phyloP scores from a whole-genome alignment of 805 yeast species.

The Candida adriatica region DNA sequence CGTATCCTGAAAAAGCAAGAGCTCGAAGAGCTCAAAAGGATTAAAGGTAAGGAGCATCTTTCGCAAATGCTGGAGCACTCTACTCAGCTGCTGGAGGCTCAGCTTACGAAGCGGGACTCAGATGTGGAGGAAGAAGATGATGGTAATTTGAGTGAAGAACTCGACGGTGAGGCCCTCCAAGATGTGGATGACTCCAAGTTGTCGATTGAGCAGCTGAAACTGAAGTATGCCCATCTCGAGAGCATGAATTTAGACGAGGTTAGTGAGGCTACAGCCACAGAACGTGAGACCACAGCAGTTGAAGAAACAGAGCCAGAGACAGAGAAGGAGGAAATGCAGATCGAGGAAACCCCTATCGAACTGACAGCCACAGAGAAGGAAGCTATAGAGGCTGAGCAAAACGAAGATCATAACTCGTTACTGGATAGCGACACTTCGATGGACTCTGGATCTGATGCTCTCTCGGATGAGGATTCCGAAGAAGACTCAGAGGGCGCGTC shows the following conservation, averaged over 20 bases:
- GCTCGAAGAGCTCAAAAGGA: conserved; percentile 70
- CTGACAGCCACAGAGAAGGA: conserved; percentile 18
- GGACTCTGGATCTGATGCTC: conserved; percentile 23
- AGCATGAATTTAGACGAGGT: conserved; percentile 22
- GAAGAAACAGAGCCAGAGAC: conserved; percentile 19
- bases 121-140: conserved; percentile 21
- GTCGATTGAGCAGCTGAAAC: conserved; percentile 24
- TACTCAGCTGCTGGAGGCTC: conserved; percentile 83
- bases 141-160: conserved; percentile 19
- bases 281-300: conserved; percentile 13
- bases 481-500: conserved; percentile 14
- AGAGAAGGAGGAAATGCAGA: conserved; percentile 15
- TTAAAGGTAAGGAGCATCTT: conserved; percentile 80
- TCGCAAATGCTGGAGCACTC: conserved; percentile 87
- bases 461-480: conserved; percentile 20
- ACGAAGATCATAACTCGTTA: conserved; percentile 14
- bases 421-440: conserved; percentile 27
- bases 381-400: conserved; percentile 24
- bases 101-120: conserved; percentile 40
- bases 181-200: conserved; percentile 21
- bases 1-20: conserved; percentile 67
- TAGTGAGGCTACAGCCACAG: conserved; percentile 20
- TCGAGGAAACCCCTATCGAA: conserved; percentile 15
- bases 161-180: conserved; percentile 12
- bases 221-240: conserved; percentile 22